These are phyloP conservation scores for Fusarium continuum DNA, from an alignment of 2,329 filamentous ascomycete species.

Conservation along the genomic window DNA sequence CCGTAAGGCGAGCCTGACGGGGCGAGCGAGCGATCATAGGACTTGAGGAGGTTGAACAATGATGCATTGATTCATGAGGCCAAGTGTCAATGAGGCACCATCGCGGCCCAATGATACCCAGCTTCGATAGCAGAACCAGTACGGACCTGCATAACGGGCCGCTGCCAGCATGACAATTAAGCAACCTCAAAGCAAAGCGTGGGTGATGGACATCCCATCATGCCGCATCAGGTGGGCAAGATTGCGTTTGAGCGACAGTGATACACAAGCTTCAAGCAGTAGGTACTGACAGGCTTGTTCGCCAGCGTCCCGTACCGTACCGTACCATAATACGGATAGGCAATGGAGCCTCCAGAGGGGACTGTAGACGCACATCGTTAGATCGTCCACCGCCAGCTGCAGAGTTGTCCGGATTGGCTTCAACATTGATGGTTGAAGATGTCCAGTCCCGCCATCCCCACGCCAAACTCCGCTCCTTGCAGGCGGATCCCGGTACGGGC, in stretches of 20 bases:
- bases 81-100: slow-evolving; percentile 36
- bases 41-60: slow-evolving; percentile 30
- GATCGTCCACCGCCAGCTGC: slow-evolving; percentile 18
- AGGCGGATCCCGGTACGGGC: slow-evolving; percentile 34
- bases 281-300: background rate
- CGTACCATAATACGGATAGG: too few relatives aligned
- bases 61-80: slow-evolving; percentile 25
- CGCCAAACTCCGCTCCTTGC: slow-evolving; percentile 25
- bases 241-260: background rate
- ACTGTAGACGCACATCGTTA: slow-evolving; percentile 3
- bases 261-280: background rate
- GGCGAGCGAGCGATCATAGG: slow-evolving; percentile 19
- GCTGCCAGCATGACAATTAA: slow-evolving; percentile 33
- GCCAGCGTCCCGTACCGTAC: too few relatives aligned
- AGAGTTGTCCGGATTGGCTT: slow-evolving; percentile 13
- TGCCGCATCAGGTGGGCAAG: slow-evolving; percentile 7
- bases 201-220: slow-evolving; percentile 6
- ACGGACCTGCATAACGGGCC: slow-evolving; percentile 39
- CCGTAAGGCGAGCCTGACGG: slow-evolving; percentile 38
- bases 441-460: slow-evolving; percentile 33
- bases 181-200: slow-evolving; percentile 20
- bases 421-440: slow-evolving; percentile 3
- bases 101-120: slow-evolving; percentile 44
- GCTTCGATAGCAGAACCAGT: slow-evolving; percentile 20
- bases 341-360: background rate